A percentile compares a stretch with the other conserved stretches of the same genome.
These are phyloP conservation scores for Papilionanthe hybrid DNA, from an alignment of 116 monocot species.

Conservation along the genomic window DNA sequence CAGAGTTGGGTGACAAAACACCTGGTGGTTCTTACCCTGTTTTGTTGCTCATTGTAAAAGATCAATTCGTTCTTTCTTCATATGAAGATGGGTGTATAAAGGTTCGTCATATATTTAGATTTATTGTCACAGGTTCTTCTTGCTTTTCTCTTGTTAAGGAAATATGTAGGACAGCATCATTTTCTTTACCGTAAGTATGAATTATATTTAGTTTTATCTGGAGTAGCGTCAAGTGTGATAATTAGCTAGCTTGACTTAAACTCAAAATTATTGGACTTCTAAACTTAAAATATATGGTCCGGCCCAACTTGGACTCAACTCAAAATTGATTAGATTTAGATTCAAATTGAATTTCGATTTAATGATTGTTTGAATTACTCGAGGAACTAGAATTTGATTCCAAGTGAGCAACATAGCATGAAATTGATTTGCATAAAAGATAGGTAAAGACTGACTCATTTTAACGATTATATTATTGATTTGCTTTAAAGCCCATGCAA, in stretches of 20 bases:
- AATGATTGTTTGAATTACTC: neutral
- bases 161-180: neutral
- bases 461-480: neutral
- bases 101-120: slow-evolving; percentile 25
- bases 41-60: slow-evolving; percentile 48
- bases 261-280: neutral
- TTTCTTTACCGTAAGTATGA: neutral
- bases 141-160: neutral
- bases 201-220: neutral
- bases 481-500: neutral
- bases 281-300: neutral
- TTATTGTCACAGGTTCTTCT: neutral
- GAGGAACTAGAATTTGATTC: neutral
- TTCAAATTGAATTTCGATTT: neutral
- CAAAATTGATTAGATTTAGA: neutral
- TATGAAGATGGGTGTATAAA: slow-evolving; percentile 72
- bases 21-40: slow-evolving; percentile 39
- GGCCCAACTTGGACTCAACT: neutral
- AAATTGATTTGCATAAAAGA: slow-evolving; percentile 1
- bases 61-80: slow-evolving; percentile 47
- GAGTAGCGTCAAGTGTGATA: neutral
- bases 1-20: slow-evolving; percentile 42
- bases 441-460: neutral
- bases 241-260: neutral
- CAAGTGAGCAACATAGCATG: neutral